Conservation (phyloP, 2,329 filamentous ascomycete genomes). For the Trichophyton benhamiae region DNA sequence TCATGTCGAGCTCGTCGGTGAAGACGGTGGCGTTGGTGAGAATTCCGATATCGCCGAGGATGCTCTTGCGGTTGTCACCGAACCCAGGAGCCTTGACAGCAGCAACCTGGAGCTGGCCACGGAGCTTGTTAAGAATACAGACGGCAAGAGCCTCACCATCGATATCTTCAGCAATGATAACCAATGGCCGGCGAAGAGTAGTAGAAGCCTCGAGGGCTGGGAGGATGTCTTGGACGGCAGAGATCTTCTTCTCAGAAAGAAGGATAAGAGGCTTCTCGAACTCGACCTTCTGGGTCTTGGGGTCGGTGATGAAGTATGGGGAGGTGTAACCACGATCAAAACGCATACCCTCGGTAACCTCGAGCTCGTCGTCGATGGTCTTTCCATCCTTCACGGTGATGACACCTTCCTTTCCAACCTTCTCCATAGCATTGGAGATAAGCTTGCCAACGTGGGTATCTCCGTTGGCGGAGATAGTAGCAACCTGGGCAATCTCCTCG, state of each 20-base stretch:
- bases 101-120: conserved; percentile 95
- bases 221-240: conserved; percentile 96
- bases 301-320: conserved; percentile 99
- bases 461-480: conserved; percentile 95
- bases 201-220: conserved; percentile 95
- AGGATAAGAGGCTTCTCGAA: conserved; percentile 99
- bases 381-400: conserved; percentile 99
- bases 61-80: conserved; percentile 99
- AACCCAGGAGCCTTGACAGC: conserved; percentile 98
- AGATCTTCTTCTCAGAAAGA: conserved; percentile 99
- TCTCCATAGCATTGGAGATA: conserved; percentile 98
- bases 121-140: conserved; percentile 99
- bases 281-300: conserved; percentile 98
- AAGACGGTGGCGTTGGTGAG: conserved; percentile 97
- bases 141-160: conserved; percentile 96
- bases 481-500: conserved; percentile 93
- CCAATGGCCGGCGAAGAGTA: conserved; percentile 82
- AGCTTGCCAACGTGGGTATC: conserved; percentile 90
- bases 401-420: conserved; percentile 99
- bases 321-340: conserved; percentile 98
- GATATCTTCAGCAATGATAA: conserved; percentile 99
- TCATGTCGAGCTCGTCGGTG: conserved; percentile 94
- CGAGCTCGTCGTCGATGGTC: conserved; percentile 93
- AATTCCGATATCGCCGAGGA: conserved; percentile 90
- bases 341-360: conserved; percentile 99